phyloP scores from a whole-genome alignment of 805 yeast species.

The Candida ortonii region DNA sequence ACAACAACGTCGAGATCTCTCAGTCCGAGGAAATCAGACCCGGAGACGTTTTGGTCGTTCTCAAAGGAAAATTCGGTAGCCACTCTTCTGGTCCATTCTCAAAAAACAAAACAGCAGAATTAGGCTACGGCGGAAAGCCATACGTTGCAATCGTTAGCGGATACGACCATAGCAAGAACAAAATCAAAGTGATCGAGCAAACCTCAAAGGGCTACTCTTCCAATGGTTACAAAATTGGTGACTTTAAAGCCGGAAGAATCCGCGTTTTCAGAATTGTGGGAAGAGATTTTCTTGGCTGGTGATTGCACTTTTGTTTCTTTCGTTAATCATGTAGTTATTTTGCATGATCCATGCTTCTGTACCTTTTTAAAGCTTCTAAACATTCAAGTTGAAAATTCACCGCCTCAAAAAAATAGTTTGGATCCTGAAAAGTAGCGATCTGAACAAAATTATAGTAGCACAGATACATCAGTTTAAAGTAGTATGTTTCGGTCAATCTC shows the following conservation, averaged over 20 bases:
- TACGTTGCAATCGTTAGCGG: slow-evolving; percentile 63
- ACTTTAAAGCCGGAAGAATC: slow-evolving; percentile 74
- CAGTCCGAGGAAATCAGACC: slow-evolving; percentile 64
- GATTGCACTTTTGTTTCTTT: not conserved
- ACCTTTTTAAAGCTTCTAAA: not conserved
- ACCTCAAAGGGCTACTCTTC: slow-evolving; percentile 52
- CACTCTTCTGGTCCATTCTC: slow-evolving; percentile 44
- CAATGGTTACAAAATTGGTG: slow-evolving; percentile 64
- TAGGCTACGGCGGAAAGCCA: slow-evolving; percentile 55
- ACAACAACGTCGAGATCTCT: slow-evolving; percentile 46
- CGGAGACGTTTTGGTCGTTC: slow-evolving; percentile 81
- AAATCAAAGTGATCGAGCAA: slow-evolving; percentile 64
- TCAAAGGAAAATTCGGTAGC: slow-evolving; percentile 69
- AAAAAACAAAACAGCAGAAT: slow-evolving; percentile 37
- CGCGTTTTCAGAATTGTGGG: slow-evolving; percentile 79
- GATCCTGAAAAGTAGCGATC: too few species aligned
- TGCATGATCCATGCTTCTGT: too few species aligned
- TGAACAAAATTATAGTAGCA: too few species aligned
- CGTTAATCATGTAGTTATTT: too few species aligned
- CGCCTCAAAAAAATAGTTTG: not conserved
- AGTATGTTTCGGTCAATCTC: too few species aligned
- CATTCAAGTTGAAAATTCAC: not conserved
- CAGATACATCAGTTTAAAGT: not conserved
- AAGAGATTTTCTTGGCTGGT: slow-evolving; percentile 74
- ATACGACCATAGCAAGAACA: slow-evolving; percentile 70